Evolutionary conservation across 352 stramenopile species (phyloP), one percentile per base, ranked within the genome.

Genomic region (Phytopythium ostracodes): DNA sequence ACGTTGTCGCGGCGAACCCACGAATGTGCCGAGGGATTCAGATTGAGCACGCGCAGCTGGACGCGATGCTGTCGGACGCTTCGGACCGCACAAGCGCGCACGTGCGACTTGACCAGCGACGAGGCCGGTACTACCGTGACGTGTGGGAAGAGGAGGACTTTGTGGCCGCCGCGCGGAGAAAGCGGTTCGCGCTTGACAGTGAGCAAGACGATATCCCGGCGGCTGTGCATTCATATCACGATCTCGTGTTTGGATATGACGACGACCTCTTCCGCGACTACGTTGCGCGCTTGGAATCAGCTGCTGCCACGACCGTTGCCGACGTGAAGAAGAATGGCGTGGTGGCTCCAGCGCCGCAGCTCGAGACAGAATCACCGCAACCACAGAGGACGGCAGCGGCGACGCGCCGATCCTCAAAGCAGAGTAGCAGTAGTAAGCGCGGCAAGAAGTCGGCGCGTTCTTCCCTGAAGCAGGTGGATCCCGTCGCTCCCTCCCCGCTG

Each of bases 61-160:
- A 72, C 11, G 63, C 68, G 10, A 84, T 90, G 61, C 36, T 72
- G 20, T 43, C 51, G 7, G 81, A 91, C 62, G 78, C 76, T 46
- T 73, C 65, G 22, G 64, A 80, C 51, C 9, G 29, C 1, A 60
- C 43, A 11, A 65, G 54, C 8, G 66, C 62, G 15, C 62, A 70
- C 38, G 63, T 87, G n/a, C 54, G 69, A 2, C 69, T 71, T 0
- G 52, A 71, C 8, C 40, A 81, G 53, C 73, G 71, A 27, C 73
- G 87, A 25, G 87, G 87, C 9, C 82, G 85, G 36, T 80, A 54
- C 31, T 96, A 94, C 58, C 78, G 70, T 22, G 87, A 94, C 33
- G 63, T 83, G 57, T 96, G 87, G 87, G 80, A 89, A 43, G 87
- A 96, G 68, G 71, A 70, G 20, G 82, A 92, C 38, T 91, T 82